Base-by-base conservation (phyloP, 441 rosid genomes). In the Rhodomyrtus psidioides region DNA sequence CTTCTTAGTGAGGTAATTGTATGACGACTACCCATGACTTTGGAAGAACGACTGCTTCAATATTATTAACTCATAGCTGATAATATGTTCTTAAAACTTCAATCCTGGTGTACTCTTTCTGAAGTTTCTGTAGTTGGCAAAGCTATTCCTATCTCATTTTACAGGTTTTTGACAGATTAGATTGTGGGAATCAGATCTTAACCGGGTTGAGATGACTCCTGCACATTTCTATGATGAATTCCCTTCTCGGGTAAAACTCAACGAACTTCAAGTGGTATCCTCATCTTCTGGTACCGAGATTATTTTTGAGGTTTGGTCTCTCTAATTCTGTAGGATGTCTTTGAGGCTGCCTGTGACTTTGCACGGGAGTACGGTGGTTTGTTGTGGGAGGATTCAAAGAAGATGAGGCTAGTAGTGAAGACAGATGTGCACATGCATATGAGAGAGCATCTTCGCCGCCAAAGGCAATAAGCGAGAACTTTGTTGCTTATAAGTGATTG, bases 131-230 rank as follows among this genome's bases (percentile, higher is more conserved):
- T 55, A 82, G 56, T 27, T 30, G 42, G 83, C 27, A 39, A 54
- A 82, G 58, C 58, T 59, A 74, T 54, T 27, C 81, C 75, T 81
- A 83, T 83, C 27, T 59, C 16, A 54, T 59, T 24, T 82, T 59
- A 75, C 56, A 24, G 83, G 46, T 57, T 86, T 21, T 28, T 87
- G 88, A 60, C 92, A 97, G 98, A 95, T 97, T 89, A 92, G 99
- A 91, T 92, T 96, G 86, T 96, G 99, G 99, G 99, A 97, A 91
- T 49, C 95, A 23, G 99, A 97, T 92, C 87, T 96, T 88, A 95
- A 97, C 89, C 92, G 99, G 90, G 96, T 94, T 59, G 99, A 97
- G 92, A 94, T 90, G 94, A 92, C 94, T 10, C 94, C 92, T 56
- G 92, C 96, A 13, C 94, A 97, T 90, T 89, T 93, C 85, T 95